Base-by-base conservation (phyloP, 805 yeast species). In the Lipomyces orientalis region DNA sequence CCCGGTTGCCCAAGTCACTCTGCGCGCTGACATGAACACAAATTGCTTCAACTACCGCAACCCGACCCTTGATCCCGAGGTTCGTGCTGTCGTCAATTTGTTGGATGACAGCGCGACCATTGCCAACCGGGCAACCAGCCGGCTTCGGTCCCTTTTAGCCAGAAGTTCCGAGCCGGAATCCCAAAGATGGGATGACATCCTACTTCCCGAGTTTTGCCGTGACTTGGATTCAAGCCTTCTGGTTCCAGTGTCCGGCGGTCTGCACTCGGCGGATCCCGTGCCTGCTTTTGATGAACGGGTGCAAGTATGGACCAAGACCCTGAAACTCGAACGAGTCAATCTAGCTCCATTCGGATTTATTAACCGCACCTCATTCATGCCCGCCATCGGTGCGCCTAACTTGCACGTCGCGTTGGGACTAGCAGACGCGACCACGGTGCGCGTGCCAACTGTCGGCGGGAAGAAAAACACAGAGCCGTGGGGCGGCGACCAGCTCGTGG, bases 381-480 rank as follows among this genome's bases (percentile, higher is more conserved):
- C 75, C 16, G 76, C 75, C 7, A 64, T 72, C 33, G 76, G 76
- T 6, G 76, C 75, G 7, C 75, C 76, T 10, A 74, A 74, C 54
- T 71, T 71, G 64, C 75, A 37, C 54, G 79, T 74, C 35, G 75
- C 63, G 55, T 71, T 73, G 65, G 78, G 66, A 7, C 59, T 66
- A 9, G 67, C 68, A 52, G 63, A 72, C 52, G 71, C 71, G 16
- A 72, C 68, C 49, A 65, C 71, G 10, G 63, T 62, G 0, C 54
- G 58, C 1, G 63, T 72, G 7, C 72, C 87, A 82, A 70, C 85
- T 88, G 67, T 85, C 82, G 33, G 82, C 88, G 69, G 86, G 83
- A 74, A 85, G 88, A 69, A 81, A 80, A 64, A 89, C 88, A 93
- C 86, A 84, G 88, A 87, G 72, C 35, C 82, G 89, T 61, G 93